phyloP scores from a whole-genome alignment of 768 basidiomycete genomes.

The Cystofilobasidium bisporidii region DNA sequence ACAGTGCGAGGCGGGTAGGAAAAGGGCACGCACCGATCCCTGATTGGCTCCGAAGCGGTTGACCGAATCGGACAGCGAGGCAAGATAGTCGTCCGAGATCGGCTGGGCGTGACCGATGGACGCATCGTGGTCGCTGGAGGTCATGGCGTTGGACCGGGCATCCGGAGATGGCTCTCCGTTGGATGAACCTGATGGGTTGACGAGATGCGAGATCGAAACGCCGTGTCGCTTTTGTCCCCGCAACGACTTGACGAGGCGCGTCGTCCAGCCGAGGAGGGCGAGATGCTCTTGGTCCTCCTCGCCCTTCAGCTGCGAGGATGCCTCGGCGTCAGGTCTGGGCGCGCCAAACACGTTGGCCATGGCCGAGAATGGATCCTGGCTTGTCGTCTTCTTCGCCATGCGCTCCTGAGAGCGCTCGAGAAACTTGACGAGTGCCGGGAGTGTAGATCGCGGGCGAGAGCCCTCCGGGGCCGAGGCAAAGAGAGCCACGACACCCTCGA shows the following conservation, averaged over 20 bases:
- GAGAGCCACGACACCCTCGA: neutral
- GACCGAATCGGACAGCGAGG: neutral
- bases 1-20: neutral
- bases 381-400: neutral
- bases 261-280: constrained; percentile 2
- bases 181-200: neutral
- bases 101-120: neutral
- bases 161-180: neutral
- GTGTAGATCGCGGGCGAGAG: neutral
- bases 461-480: neutral
- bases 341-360: constrained; percentile 5
- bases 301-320: neutral
- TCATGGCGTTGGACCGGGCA: too few species aligned
- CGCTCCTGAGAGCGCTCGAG: neutral
- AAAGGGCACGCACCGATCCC: neutral
- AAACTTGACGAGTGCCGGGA: neutral
- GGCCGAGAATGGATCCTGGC: neutral
- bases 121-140: neutral
- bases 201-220: constrained; percentile 2
- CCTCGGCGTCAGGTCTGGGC: neutral
- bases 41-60: neutral
- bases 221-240: neutral
- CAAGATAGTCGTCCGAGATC: neutral
- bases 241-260: neutral
- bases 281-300: constrained; percentile 6